These are phyloP conservation scores for Scheffersomyces segobiensis DNA, from an alignment of 1,139 yeast genomes.

Conservation along the genomic window DNA sequence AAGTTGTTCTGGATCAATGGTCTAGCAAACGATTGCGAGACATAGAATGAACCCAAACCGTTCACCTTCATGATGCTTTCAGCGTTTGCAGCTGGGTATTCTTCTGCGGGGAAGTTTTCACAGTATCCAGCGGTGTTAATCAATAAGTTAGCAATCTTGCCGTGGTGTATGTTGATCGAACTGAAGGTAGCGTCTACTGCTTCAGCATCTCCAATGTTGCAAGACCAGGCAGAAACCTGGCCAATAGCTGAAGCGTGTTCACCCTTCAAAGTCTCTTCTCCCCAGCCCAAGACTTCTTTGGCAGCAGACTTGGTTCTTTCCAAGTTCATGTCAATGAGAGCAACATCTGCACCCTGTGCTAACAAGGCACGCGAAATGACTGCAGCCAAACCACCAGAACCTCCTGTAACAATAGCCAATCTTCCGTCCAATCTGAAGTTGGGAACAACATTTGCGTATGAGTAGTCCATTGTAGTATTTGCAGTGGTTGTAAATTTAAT, in stretches of 20 bases:
- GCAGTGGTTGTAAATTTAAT: neutral
- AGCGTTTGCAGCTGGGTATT: conserved; percentile 71
- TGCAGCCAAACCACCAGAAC: conserved; percentile 77
- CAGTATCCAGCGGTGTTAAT: conserved; percentile 85
- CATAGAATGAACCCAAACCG: conserved; percentile 74
- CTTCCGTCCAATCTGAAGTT: conserved; percentile 69
- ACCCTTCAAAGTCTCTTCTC: conserved; percentile 46
- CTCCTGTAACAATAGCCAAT: conserved; percentile 76
- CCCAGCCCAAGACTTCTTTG: conserved; percentile 58
- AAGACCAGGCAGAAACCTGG: conserved; percentile 67
- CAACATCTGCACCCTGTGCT: conserved; percentile 69
- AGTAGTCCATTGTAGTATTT: conserved; percentile 16
- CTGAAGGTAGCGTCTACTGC: conserved; percentile 57
- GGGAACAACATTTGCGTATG: conserved; percentile 50
- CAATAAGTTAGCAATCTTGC: conserved; percentile 61
- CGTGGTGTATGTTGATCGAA: conserved; percentile 57
- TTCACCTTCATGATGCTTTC: conserved; percentile 71
- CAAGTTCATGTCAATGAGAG: conserved; percentile 71
- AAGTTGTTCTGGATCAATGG: conserved; percentile 62
- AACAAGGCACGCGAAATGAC: conserved; percentile 67
- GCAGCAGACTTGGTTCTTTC: conserved; percentile 64
- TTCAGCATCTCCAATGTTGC: conserved; percentile 70
- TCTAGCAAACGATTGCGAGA: conserved; percentile 60
- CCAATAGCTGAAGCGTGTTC: conserved; percentile 39
- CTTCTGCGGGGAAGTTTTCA: conserved; percentile 75